phyloP scores from a whole-genome alignment of 208 protist genomes.

The Trypanosoma avium region DNA sequence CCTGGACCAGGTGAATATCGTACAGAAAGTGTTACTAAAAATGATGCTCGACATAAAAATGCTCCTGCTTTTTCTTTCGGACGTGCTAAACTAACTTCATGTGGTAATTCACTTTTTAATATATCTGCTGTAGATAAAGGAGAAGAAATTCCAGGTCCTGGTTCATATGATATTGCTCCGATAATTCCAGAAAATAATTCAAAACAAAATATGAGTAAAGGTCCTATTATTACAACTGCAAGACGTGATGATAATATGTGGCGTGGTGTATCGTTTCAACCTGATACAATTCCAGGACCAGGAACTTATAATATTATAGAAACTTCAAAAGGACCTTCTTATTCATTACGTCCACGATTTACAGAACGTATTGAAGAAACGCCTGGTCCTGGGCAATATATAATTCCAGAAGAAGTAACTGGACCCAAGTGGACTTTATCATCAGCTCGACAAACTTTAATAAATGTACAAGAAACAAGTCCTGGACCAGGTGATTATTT shows the following conservation, averaged over 20 bases:
- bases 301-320: constrained; percentile 15
- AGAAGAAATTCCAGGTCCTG: constrained; percentile 24
- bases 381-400: constrained; percentile 36
- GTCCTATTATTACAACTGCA: constrained; percentile 16
- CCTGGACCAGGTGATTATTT: constrained; percentile 33
- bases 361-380: background rate
- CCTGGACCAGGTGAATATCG: constrained; percentile 28
- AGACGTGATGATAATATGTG: constrained; percentile 19
- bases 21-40: background rate
- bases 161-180: constrained; percentile 8
- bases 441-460: background rate
- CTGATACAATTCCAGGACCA: constrained; percentile 34
- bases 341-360: constrained; percentile 25
- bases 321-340: constrained; percentile 20
- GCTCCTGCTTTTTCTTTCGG: constrained; percentile 29
- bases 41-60: constrained; percentile 25
- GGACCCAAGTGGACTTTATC: constrained; percentile 36
- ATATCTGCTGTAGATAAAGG: constrained; percentile 10
- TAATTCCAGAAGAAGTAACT: constrained; percentile 14
- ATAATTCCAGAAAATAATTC: constrained; percentile 3
- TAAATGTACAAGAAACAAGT: background rate
- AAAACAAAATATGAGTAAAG: constrained; percentile 3
- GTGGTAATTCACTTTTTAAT: background rate
- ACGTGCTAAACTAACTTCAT: constrained; percentile 6
- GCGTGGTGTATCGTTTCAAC: constrained; percentile 17